These are phyloP conservation scores for Pulveroboletus frians DNA, from an alignment of 768 basidiomycete genomes.

Conservation along the genomic window DNA sequence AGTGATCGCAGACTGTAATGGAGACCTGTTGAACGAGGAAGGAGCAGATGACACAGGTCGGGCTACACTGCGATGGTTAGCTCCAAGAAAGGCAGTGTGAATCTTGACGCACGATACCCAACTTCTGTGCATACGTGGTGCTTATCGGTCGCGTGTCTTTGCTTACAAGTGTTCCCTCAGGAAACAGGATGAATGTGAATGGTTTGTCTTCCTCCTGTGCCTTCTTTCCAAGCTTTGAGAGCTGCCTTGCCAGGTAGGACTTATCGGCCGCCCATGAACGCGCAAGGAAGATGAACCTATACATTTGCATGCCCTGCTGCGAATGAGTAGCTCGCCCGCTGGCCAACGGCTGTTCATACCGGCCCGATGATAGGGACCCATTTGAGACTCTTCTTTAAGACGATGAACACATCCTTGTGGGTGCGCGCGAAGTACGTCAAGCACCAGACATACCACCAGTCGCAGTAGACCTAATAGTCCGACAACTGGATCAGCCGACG, in stretches of 20 bases:
- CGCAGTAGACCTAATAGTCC: constrained; percentile 55
- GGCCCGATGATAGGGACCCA: constrained; percentile 85
- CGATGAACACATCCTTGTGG: constrained; percentile 77
- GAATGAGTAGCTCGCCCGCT: constrained; percentile 5
- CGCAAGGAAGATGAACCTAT: constrained; percentile 87
- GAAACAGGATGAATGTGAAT: constrained; percentile 82
- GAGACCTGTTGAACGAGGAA: constrained; percentile 90
- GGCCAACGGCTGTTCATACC: constrained; percentile 44
- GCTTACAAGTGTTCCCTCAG: constrained; percentile 94
- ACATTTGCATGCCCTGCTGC: constrained; percentile 85
- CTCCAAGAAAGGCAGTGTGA: constrained; percentile 3
- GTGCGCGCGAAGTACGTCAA: constrained; percentile 67
- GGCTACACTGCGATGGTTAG: constrained; percentile 40
- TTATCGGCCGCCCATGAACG: constrained; percentile 89
- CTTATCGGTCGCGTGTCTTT: constrained; percentile 80
- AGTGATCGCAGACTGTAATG: constrained; percentile 81
- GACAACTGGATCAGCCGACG: constrained; percentile 1
- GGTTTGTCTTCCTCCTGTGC: constrained; percentile 67
- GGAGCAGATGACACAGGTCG: constrained; percentile 74
- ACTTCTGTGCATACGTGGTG: constrained; percentile 82
- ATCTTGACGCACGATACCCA: constrained; percentile 69
- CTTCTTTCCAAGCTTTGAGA: constrained; percentile 63
- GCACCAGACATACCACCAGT: constrained; percentile 90
- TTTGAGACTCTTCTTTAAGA: constrained; percentile 87
- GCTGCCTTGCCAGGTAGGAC: constrained; percentile 54